Percentiles rank a stretch among this genome's conserved stretches.
These are phyloP conservation scores for Solanum bulbocastanum DNA, from an alignment of 257 asterid species.

Conservation along the genomic window DNA sequence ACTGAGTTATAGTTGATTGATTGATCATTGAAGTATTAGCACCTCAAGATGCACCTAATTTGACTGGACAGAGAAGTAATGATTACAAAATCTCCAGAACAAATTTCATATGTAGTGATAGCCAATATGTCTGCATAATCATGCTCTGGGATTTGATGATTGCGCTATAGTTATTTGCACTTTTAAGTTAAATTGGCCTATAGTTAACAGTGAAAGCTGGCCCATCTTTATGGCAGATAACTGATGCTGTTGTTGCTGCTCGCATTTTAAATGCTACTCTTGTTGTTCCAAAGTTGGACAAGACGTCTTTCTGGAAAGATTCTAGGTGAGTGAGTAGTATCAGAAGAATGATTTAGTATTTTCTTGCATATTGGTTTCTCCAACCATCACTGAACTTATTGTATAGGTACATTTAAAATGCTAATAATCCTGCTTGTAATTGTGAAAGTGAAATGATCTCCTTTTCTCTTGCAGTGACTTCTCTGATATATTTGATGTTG, in stretches of 20 bases:
- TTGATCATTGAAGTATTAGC: background rate
- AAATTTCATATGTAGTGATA: background rate
- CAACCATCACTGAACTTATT: background rate
- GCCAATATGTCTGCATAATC: background rate
- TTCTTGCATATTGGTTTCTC: background rate
- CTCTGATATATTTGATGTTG: conserved; percentile 79
- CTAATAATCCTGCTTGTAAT: background rate
- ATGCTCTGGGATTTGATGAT: background rate
- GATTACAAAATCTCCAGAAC: background rate
- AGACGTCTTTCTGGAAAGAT: conserved; percentile 96
- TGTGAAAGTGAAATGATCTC: background rate
- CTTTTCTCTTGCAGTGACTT: conserved; percentile 65
- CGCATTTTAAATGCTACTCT: conserved; percentile 94
- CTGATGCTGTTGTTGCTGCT: conserved; percentile 98
- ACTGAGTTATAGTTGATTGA: background rate
- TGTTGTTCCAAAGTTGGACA: conserved; percentile 79
- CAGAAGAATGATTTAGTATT: background rate
- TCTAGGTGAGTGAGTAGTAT: conserved; percentile 59
- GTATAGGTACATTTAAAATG: background rate
- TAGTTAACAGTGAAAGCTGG: background rate
- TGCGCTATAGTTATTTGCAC: background rate
- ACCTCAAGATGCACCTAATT: background rate
- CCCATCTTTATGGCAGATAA: conserved; percentile 42
- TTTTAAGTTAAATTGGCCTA: background rate
- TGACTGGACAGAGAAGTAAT: background rate